Percentiles rank a stretch among this genome's conserved stretches.
phyloP scores from a whole-genome alignment of 2,329 filamentous ascomycete genomes.

The Cladosporium phlei region DNA sequence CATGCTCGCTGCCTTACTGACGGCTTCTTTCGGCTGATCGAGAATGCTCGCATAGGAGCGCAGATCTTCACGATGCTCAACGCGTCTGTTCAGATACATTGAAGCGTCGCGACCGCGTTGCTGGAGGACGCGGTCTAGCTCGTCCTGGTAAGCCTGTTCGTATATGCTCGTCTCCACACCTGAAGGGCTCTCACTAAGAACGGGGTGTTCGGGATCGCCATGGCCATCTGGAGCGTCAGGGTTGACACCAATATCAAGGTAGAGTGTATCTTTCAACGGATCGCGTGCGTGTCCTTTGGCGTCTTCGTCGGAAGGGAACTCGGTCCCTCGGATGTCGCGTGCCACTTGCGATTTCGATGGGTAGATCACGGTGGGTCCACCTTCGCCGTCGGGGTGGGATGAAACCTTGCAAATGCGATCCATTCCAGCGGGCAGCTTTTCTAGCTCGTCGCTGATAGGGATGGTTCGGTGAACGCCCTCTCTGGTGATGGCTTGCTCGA shows the following conservation, averaged over 20 bases:
- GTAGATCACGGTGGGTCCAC: slow-evolving; percentile 1
- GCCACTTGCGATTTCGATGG: slow-evolving; percentile 2
- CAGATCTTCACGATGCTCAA: slow-evolving; percentile 42
- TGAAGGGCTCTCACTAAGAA: slow-evolving; percentile 79
- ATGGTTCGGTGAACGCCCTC: slow-evolving; percentile 52
- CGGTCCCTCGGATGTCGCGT: slow-evolving; percentile 24
- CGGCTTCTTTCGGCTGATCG: slow-evolving; percentile 10
- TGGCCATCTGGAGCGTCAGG: slow-evolving; percentile 21
- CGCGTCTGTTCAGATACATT: slow-evolving; percentile 52
- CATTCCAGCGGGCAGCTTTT: slow-evolving; percentile 25
- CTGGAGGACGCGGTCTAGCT: slow-evolving; percentile 67
- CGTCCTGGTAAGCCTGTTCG: slow-evolving; percentile 77
- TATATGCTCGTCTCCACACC: slow-evolving; percentile 84
- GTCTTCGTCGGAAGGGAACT: slow-evolving; percentile 28
- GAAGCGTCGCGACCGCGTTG: slow-evolving; percentile 47
- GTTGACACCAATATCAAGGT: slow-evolving; percentile 66
- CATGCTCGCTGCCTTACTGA: slow-evolving; percentile 2
- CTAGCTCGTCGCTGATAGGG: slow-evolving; percentile 26
- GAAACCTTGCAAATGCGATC: slow-evolving; percentile 13
- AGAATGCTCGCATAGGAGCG: slow-evolving; percentile 27
- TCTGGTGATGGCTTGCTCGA: slow-evolving; percentile 48
- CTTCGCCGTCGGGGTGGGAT: not conserved
- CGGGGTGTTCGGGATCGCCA: slow-evolving; percentile 21
- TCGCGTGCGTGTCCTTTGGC: slow-evolving; percentile 62
- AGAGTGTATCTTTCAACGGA: slow-evolving; percentile 59